Evolutionary conservation across 495 filamentous ascomycete species (phyloP).

Genomic region (Xylaria longipes): DNA sequence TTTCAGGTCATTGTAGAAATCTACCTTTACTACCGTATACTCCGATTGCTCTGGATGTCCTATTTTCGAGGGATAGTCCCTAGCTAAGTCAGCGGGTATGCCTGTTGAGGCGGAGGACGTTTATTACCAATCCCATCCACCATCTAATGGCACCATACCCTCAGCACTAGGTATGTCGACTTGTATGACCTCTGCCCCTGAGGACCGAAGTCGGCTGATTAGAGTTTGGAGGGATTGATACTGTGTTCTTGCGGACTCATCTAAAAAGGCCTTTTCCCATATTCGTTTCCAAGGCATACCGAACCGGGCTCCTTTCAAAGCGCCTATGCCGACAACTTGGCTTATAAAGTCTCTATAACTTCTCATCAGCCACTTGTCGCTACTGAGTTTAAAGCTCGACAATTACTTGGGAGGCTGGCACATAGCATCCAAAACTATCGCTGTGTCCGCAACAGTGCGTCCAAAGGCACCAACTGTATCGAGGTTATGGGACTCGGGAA

Average conservation of each 20-base stretch:
- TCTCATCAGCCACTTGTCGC: not conserved
- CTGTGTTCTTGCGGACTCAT: not conserved
- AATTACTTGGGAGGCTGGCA: slow-evolving; percentile 56
- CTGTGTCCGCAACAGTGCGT: slow-evolving; percentile 69
- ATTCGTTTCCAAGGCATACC: slow-evolving; percentile 74
- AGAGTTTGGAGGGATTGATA: slow-evolving; percentile 47
- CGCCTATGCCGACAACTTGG: slow-evolving; percentile 46
- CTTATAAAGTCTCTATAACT: not conserved
- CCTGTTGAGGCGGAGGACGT: not conserved
- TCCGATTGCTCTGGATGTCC: slow-evolving; percentile 73
- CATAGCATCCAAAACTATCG: slow-evolving; percentile 69
- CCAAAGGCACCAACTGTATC: slow-evolving; percentile 73
- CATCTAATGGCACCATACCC: slow-evolving; percentile 64
- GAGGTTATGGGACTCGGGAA: slow-evolving; percentile 70
- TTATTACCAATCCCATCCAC: slow-evolving; percentile 58
- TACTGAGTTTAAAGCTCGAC: not conserved
- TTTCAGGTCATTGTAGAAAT: slow-evolving; percentile 78
- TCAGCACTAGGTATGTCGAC: slow-evolving; percentile 69
- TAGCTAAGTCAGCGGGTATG: slow-evolving; percentile 34
- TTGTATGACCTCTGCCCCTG: slow-evolving; percentile 74
- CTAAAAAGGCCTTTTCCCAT: slow-evolving; percentile 62
- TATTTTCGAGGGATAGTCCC: slow-evolving; percentile 70
- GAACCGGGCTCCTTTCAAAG: slow-evolving; percentile 67
- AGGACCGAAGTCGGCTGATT: slow-evolving; percentile 55
- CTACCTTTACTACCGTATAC: slow-evolving; percentile 73